phyloP scores from a whole-genome alignment of 441 rosid species.

The Mallotus repandus region DNA sequence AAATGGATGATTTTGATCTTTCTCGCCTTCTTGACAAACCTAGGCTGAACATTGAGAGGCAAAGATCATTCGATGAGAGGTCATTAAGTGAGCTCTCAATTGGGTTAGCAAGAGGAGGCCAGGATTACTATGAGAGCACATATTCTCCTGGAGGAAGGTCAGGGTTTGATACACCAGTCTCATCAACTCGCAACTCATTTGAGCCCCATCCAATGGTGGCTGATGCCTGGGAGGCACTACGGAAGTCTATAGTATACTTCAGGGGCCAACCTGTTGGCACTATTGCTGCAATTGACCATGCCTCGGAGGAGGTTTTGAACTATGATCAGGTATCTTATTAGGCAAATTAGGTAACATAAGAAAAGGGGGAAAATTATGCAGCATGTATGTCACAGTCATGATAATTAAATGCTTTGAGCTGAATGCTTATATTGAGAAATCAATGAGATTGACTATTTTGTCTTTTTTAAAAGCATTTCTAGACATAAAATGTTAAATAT shows the following conservation, averaged over 20 bases:
- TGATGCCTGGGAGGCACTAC: constrained; percentile 90
- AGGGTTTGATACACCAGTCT: constrained; percentile 67
- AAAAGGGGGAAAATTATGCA: not conserved
- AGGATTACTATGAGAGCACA: constrained; percentile 48
- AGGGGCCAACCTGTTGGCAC: constrained; percentile 88
- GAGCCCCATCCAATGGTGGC: constrained; percentile 94
- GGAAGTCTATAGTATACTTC: constrained; percentile 65
- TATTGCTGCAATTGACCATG: constrained; percentile 83
- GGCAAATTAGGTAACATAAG: not conserved
- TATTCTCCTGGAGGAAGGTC: constrained; percentile 77
- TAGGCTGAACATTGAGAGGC: constrained; percentile 70
- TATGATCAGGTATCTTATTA: constrained; percentile 62
- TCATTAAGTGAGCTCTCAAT: constrained; percentile 67
- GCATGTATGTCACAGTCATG: not conserved
- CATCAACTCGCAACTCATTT: constrained; percentile 69
- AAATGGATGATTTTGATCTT: constrained; percentile 72
- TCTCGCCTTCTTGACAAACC: constrained; percentile 73
- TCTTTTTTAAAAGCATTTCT: not conserved
- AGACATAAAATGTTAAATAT: not conserved
- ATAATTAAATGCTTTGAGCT: not conserved
- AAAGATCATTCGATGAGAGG: constrained; percentile 88
- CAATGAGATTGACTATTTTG: not conserved
- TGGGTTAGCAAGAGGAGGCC: constrained; percentile 44
- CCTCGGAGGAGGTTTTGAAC: constrained; percentile 80
- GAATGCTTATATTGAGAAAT: not conserved